These are phyloP conservation scores for Penicillium canescens DNA, from an alignment of 495 filamentous ascomycete genomes.

Conservation along the genomic window DNA sequence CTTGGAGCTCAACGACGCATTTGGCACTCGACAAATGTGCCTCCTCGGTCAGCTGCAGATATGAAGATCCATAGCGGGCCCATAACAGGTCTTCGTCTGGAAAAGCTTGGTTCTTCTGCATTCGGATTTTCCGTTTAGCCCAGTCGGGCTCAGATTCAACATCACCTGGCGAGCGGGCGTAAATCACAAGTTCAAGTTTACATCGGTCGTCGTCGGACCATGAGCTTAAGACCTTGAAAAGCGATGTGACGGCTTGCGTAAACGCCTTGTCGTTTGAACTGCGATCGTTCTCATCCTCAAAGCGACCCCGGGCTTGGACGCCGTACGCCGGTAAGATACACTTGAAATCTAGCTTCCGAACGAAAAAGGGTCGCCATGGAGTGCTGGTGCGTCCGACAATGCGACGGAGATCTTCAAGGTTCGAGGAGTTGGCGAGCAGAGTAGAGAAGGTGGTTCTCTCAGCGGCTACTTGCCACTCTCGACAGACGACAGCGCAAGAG, in stretches of 20 bases:
- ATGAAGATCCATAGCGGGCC: background rate
- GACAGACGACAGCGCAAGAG: background rate
- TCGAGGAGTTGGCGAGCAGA: background rate
- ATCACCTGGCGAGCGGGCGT: background rate
- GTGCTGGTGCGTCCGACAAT: background rate
- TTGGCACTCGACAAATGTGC: background rate
- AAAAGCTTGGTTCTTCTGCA: background rate
- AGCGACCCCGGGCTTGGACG: background rate
- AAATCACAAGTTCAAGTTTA: background rate
- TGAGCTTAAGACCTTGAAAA: background rate
- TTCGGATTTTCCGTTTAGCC: background rate
- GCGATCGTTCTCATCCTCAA: background rate
- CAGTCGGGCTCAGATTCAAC: background rate
- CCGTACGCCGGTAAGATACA: background rate
- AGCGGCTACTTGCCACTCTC: background rate
- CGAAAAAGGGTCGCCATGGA: background rate
- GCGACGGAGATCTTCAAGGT: background rate
- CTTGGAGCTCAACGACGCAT: background rate
- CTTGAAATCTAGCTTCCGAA: background rate
- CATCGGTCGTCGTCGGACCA: background rate
- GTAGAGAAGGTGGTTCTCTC: background rate
- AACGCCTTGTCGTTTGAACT: background rate
- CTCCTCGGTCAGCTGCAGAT: background rate
- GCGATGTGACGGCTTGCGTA: background rate
- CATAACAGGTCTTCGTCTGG: background rate